Conservation (phyloP, 176 grass and related monocot species). For the Musa troglodytarum region DNA sequence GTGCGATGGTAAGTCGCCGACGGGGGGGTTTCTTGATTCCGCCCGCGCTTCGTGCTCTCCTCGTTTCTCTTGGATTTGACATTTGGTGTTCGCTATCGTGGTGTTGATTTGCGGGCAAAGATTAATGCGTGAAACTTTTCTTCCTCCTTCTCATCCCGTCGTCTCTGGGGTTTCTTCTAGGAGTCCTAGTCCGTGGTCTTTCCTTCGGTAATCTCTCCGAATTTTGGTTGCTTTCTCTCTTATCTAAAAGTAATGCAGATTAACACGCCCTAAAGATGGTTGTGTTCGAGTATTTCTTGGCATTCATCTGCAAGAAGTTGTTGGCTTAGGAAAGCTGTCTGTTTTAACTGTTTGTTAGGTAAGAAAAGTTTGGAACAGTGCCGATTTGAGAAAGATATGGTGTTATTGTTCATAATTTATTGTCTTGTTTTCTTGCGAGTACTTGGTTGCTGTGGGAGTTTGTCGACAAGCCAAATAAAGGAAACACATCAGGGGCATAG, state of each 20-base stretch:
- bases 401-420: neutral
- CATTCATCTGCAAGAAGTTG: neutral
- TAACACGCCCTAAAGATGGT: neutral
- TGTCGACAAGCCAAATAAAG: neutral
- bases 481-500: neutral
- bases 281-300: neutral
- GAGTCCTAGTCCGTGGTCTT: neutral
- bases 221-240: neutral
- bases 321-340: neutral
- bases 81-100: neutral
- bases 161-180: neutral
- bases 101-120: neutral
- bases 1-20: constrained; percentile 1
- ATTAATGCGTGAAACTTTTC: neutral
- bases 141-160: neutral
- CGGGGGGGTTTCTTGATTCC: neutral
- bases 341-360: neutral
- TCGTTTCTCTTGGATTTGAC: neutral
- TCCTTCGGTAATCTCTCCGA: neutral
- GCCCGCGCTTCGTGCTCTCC: neutral
- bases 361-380: neutral
- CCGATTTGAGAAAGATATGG: neutral
- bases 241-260: neutral
- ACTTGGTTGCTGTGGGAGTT: neutral
- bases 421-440: neutral